Conservation (phyloP, 1,284 basidiomycete genomes). For the Trametes versicolor region DNA sequence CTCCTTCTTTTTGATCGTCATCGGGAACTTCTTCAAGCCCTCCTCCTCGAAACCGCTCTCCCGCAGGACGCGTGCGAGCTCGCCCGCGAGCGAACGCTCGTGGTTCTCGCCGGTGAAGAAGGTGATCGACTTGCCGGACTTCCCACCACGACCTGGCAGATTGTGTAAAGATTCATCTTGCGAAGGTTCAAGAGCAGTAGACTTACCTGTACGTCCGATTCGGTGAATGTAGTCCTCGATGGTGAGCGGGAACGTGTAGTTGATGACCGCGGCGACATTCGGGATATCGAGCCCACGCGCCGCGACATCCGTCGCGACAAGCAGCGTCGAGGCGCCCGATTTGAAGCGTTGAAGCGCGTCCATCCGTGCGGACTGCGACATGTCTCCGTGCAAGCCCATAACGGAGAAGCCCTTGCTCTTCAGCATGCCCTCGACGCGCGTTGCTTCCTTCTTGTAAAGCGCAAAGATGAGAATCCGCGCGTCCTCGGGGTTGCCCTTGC, state of each 20-base stretch:
- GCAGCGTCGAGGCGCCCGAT: constrained; percentile 81
- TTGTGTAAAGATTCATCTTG: not conserved
- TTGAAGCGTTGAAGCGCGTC: constrained; percentile 93
- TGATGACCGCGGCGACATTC: constrained; percentile 91
- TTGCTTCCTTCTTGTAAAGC: constrained; percentile 97
- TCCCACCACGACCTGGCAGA: constrained; percentile 84
- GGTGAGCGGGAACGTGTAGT: constrained; percentile 97
- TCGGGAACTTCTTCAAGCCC: constrained; percentile 89
- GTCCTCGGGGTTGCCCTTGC: constrained; percentile 57
- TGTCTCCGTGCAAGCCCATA: constrained; percentile 92
- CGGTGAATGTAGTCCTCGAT: constrained; percentile 98
- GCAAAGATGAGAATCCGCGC: constrained; percentile 93
- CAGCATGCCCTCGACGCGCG: constrained; percentile 88
- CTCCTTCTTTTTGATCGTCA: constrained; percentile 97
- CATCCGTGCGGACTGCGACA: constrained; percentile 89
- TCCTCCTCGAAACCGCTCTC: constrained; percentile 89
- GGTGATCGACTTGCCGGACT: constrained; percentile 92
- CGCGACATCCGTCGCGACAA: constrained; percentile 98
- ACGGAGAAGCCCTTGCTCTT: constrained; percentile 85
- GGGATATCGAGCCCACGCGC: constrained; percentile 98
- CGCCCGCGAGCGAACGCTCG: constrained; percentile 91
- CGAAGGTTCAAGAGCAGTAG: constrained; percentile 1
- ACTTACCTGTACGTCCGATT: constrained; percentile 88
- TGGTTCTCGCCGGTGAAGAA: constrained; percentile 95
- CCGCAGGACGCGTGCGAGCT: constrained; percentile 90